Percentiles rank a stretch among this genome's conserved stretches.
Conservation (phyloP, 176 grass and related monocot genomes). For the Stipa capillata region DNA sequence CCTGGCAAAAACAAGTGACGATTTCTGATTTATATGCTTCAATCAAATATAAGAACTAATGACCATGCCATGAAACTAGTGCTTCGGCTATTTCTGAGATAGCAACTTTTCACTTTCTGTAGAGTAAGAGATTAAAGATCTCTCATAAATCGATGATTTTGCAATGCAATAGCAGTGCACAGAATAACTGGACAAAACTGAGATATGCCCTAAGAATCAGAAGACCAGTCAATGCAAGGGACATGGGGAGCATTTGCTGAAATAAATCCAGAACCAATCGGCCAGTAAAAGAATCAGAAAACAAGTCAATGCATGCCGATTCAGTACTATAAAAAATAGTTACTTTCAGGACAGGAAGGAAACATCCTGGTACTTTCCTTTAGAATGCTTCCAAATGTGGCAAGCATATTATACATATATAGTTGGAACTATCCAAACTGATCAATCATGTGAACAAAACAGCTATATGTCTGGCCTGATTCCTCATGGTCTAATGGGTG, state of each 20-base stretch:
- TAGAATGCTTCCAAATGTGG: background rate
- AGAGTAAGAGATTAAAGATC: too few species aligned
- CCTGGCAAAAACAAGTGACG: constrained; percentile 32
- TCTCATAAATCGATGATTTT: background rate
- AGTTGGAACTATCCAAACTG: too few species aligned
- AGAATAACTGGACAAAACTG: background rate
- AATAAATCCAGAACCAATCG: background rate
- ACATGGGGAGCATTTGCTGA: background rate
- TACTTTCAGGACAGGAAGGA: background rate
- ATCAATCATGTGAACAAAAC: background rate
- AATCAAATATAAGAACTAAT: background rate
- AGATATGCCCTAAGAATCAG: background rate
- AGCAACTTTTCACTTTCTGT: background rate
- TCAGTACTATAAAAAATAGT: background rate
- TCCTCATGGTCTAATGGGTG: background rate
- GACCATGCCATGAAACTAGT: background rate
- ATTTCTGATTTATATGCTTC: constrained; percentile 10
- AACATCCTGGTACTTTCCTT: constrained; percentile 20
- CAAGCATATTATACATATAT: background rate
- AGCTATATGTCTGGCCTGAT: background rate
- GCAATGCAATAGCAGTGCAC: background rate
- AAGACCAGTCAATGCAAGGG: background rate
- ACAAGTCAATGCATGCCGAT: background rate
- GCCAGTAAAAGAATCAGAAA: background rate
- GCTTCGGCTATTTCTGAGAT: background rate